Percentiles rank a stretch among this genome's conserved stretches.
Conservation (phyloP, 1,139 yeast genomes). For the Sugiyamaella castrensis region DNA sequence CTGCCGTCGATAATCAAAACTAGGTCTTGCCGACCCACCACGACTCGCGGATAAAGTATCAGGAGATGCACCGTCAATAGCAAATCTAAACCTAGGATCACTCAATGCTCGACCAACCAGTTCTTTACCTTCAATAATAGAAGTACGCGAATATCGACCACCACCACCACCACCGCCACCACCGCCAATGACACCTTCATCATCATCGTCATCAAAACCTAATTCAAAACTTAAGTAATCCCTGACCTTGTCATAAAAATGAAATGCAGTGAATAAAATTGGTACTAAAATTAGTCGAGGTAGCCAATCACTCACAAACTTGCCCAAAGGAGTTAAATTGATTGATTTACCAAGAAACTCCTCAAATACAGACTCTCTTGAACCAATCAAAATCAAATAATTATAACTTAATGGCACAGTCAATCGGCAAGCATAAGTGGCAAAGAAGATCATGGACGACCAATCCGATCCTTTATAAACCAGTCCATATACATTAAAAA, state of each 20-base stretch:
- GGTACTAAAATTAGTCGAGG: conserved; percentile 75
- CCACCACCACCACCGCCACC: conserved; percentile 39
- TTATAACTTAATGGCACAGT: conserved; percentile 82
- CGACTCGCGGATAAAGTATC: neutral
- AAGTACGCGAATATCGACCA: conserved; percentile 23
- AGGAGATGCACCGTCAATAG: conserved; percentile 19
- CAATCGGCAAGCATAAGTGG: conserved; percentile 76
- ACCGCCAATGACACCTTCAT: conserved; percentile 36
- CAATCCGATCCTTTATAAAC: conserved; percentile 68
- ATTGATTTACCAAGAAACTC: conserved; percentile 71
- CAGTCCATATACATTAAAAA: conserved; percentile 74
- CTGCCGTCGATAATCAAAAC: neutral
- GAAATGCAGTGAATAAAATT: conserved; percentile 58
- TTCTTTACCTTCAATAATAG: conserved; percentile 39
- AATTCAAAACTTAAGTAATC: conserved; percentile 53
- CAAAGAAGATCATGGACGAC: conserved; percentile 70
- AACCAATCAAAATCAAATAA: conserved; percentile 62
- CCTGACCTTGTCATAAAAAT: conserved; percentile 65
- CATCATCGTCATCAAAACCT: conserved; percentile 48
- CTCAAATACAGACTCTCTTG: conserved; percentile 44
- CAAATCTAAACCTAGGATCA: conserved; percentile 31
- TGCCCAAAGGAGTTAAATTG: conserved; percentile 71
- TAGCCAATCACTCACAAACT: conserved; percentile 65
- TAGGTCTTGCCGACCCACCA: too few species aligned
- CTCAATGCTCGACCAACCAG: conserved; percentile 36